Base-by-base conservation (phyloP, 225 moss, liverwort and hornwort genomes). In the Antitrichia curtipendula region DNA sequence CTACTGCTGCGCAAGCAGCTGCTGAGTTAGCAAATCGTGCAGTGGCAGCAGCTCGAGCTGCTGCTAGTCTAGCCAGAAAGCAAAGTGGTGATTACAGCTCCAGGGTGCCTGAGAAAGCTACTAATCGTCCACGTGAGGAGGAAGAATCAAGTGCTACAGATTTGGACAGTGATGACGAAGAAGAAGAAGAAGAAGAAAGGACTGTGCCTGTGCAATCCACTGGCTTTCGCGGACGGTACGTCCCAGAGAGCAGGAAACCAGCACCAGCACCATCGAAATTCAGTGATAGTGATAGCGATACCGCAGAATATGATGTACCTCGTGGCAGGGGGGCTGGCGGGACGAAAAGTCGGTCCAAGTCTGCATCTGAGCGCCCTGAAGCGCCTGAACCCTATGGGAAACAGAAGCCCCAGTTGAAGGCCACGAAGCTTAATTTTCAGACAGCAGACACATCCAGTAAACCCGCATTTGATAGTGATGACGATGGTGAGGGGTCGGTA, bases 11-110 rank as follows among this genome's bases (percentile, higher is more conserved):
- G 71, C 94, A 93, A 89, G 97, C 95, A 76, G 97, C 96, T 66
- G 95, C 95, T 15, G 94, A 95, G 86, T 91, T 90, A 47, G 95
- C 96, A 12, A 94, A 91, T 74, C 88, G 90, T 66, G 91, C 97
- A 82, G 95, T 95, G 73, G 95, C 96, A 87, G 97, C 97, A 88
- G 97, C 97, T 43, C 94, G 95, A 76, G 95, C 95, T 69, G 97
- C 96, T 45, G 96, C 97, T 47, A 91, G 88, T 78, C 93, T 97
- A 57, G 95, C 95, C n/a, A 94, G 86, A 86, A 92, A 91, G 87
- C 92, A 78, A 87, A 92, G 92, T 90, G 91, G 88, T 60, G 84
- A 86, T 84, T 82, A 90, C 41, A 76, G 76, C 61, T 84, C 92
- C 66, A 90, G 82, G 62, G 62, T 86, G 41, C 90, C 88, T 50